Evolutionary conservation across 1,284 basidiomycete genomes (phyloP), one percentile per base, ranked within the genome.

Genomic region (Thelephora terrestris): DNA sequence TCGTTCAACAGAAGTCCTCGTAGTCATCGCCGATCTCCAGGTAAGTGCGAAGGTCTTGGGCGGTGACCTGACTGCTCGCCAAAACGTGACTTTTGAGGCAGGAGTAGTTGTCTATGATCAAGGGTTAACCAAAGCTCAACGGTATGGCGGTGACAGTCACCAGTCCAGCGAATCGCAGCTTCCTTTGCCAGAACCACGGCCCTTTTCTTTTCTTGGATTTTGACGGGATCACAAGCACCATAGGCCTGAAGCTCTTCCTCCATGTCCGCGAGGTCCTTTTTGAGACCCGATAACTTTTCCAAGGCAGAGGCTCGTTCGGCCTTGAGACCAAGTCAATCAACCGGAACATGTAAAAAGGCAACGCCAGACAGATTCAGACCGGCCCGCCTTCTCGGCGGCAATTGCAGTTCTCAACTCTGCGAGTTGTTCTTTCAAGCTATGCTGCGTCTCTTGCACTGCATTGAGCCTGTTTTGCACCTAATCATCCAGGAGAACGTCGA

Each of bases 121-220:
- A 12, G 6, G n/a, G 23, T 43, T 35, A 37, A 27, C n/a, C 10
- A 37, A 24, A n/a, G 49, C 17, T 38, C 42, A 34, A n/a, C 12
- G 27, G 40, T 20, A 27, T 18, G 32, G 23, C 23, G 9, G 34
- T 20, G 17, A 20, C 24, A 57, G 77, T 52, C 57, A 91, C 90
- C 90, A 40, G 91, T 93, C 88, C 90, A 92, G 9, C 89, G 78
- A 32, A 82, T 61, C 6, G 85, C 78, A 3, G 88, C 89, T 58
- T 91, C 86, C 52, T 82, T 85, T 5, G 85, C 87, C 4, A 91
- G 70, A 35, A 75, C 71, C 7, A 80, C 71, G 0, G 81, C 87
- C 38, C 81, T 67, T 49, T 74, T 78, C 62, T 81, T 85, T 58
- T 84, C 79, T 61, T 89, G 85, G 34, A 91, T 73, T 59, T 81